These are phyloP conservation scores for Monosporascus cannonballus DNA, from an alignment of 2,329 filamentous ascomycete genomes.

Conservation along the genomic window DNA sequence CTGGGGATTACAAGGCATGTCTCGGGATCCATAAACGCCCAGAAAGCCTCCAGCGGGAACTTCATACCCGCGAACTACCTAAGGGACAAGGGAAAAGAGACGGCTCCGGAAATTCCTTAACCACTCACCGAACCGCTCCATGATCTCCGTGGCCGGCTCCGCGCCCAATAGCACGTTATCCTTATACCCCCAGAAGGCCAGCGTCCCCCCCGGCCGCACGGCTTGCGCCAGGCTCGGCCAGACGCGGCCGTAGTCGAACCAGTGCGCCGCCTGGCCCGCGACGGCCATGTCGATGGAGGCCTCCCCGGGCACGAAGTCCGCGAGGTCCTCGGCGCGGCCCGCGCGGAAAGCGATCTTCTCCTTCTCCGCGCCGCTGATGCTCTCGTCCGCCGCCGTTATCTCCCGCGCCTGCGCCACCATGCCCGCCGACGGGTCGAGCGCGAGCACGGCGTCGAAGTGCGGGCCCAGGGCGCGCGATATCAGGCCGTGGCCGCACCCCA, in stretches of 20 bases:
- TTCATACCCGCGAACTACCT: too few relatives aligned
- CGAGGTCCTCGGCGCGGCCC: slow-evolving; percentile 47
- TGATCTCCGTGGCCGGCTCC: slow-evolving; percentile 43
- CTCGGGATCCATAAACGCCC: too few relatives aligned
- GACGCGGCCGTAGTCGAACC: slow-evolving; percentile 53
- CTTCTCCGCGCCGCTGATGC: slow-evolving; percentile 10
- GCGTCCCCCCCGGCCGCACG: slow-evolving; percentile 46
- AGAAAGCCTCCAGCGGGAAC: too few relatives aligned
- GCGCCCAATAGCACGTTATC: slow-evolving; percentile 54
- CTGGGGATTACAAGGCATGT: too few relatives aligned
- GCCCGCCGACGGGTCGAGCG: slow-evolving; percentile 49
- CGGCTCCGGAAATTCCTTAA: too few relatives aligned
- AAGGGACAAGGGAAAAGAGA: too few relatives aligned
- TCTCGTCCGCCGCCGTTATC: slow-evolving; percentile 25
- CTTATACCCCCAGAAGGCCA: slow-evolving; percentile 63
- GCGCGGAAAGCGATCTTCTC: slow-evolving; percentile 43
- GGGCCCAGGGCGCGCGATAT: slow-evolving; percentile 47
- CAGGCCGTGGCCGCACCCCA: slow-evolving; percentile 59
- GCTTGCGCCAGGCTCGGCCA: slow-evolving; percentile 52
- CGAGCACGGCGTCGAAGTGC: slow-evolving; percentile 45
- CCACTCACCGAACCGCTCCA: slow-evolving; percentile 39
- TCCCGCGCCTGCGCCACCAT: slow-evolving; percentile 49
- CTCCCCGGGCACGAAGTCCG: slow-evolving; percentile 38
- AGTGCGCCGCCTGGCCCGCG: slow-evolving; percentile 56
- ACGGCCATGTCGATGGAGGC: slow-evolving; percentile 45